These are phyloP conservation scores for Hydrangea macrophylla DNA, from an alignment of 148 eudicot species.

Conservation along the genomic window DNA sequence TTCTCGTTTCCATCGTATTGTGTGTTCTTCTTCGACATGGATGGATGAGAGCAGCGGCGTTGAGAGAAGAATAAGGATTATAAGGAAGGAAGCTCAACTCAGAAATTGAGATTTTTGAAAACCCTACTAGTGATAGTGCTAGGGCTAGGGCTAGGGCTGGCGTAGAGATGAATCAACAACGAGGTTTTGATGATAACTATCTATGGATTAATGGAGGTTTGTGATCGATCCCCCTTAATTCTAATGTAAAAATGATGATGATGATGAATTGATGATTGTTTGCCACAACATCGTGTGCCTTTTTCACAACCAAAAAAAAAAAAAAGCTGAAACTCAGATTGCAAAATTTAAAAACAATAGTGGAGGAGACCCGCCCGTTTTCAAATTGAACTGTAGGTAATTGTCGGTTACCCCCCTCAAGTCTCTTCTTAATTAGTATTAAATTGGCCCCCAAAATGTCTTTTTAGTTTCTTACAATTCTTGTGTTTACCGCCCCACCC, in stretches of 20 bases:
- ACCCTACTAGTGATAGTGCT: too few relatives aligned
- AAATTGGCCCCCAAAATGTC: constrained; percentile 14
- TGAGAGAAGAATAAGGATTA: background rate
- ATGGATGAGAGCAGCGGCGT: background rate
- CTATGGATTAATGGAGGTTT: constrained; percentile 16
- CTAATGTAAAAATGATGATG: background rate
- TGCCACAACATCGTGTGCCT: background rate
- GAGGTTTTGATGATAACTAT: background rate
- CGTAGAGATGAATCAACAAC: background rate
- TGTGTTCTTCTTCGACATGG: constrained; percentile 27
- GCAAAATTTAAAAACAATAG: too few relatives aligned
- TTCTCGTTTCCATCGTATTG: constrained; percentile 36
- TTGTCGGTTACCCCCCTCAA: constrained; percentile 40
- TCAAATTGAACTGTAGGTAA: constrained; percentile 30
- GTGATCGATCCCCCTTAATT: background rate
- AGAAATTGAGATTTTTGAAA: background rate
- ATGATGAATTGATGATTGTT: background rate
- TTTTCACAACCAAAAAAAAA: too few relatives aligned
- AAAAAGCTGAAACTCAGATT: background rate
- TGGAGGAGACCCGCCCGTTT: constrained; percentile 17
- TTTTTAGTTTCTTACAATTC: too few relatives aligned
- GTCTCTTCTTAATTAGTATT: background rate
- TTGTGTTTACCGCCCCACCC: too few relatives aligned
- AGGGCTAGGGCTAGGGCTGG: too few relatives aligned
- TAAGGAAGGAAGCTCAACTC: background rate